Base-by-base conservation (phyloP, 2,329 filamentous ascomycete genomes). In the Akanthomyces dipterigenus region DNA sequence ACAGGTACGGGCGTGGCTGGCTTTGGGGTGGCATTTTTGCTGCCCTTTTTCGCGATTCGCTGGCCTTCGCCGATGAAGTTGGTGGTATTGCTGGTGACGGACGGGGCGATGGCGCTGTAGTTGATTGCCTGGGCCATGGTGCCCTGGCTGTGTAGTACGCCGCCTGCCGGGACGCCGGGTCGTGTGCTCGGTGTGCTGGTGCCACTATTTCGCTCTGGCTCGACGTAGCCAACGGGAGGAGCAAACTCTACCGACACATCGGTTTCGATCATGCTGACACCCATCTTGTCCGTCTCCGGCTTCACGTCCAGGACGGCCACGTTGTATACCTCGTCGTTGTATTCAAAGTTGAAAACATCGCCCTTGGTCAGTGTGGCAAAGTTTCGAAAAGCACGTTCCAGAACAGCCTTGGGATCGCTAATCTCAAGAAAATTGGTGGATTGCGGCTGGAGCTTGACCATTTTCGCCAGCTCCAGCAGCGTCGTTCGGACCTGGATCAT, bases 111-210 rank as follows among this genome's bases (percentile, higher is more conserved):
- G 36, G 92, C 85, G 57, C 86, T 84, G 75, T 98, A 99, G 79
- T 97, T 97, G 79, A 99, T 98, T n/a, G 91, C 86, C 69, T 96
- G 91, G 0, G 95, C 93, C 95, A 99, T 99, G 63, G 88, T 93
- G 12, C 95, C 95, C 68, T 96, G 90, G 64, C 81, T 86, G 73
- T 96, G 92, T 26, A 97, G 75, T 18, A 89, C 77, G 5, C 93
- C 91, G 31, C 91, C 89, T 1, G 84, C 78, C 8, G 88, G 88
- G 63, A 89, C 73, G 14, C 85, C 85, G 60, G 84, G 83, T 1
- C 81, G 78, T 4, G 76, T 79, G 69, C 89, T 95, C 55, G 93
- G 92, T 18, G 93, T 96, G 75, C 88, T 93, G 20, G 91, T 93
- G n/a, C 93, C 93, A 67, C 90, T 95, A 65, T 74, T 70, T 63